Evolutionary conservation across 345 rosid genomes (phyloP), one percentile per base, ranked within the genome.

Genomic region (Pistacia atlantica): DNA sequence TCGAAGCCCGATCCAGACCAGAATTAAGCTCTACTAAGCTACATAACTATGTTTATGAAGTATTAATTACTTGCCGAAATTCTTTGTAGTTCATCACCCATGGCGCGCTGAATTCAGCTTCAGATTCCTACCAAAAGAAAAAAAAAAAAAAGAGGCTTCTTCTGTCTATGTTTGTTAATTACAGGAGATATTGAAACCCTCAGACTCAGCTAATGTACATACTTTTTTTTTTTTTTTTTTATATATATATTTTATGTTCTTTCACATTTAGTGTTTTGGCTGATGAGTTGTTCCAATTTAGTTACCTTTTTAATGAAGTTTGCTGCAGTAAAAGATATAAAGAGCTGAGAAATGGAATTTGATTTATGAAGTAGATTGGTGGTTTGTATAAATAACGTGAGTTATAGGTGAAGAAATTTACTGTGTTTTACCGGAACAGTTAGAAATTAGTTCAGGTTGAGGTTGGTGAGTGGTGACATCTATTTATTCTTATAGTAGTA

Each of bases 1-100:
- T 71, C 89, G 98, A 74, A 89, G 89, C 71, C 72, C 87, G 0
- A 95, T 95, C 72, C 84, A 89, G 54, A 88, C 94, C 57, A 90
- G 94, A 75, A 90, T 95, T 80, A 95, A 90, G 87, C 98, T 95
- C 69, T 95, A 92, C 83, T 87, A 83, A 74, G 72, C 67, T 65
- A 71, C 25, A 16, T 46, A 60, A 45, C 57, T 72, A 54, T 25
- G 48, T 54, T 71, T 55, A 11, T 59, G 31, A 46, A 3, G 37
- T 42, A 16, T 57, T 2, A 1, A 45, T 8, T 65, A 13, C 14
- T 65, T 62, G 49, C 57, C 16, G 37, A 42, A 62, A 81, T 80
- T 77, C 77, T 25, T 81, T 81, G 63, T 52, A 25, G 66, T 82
- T 77, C 45, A 4, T 85, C 77, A 16, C 33, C 65, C 49, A 46